Conservation (phyloP, 2,329 filamentous ascomycete species). For the Onygena corvina region DNA sequence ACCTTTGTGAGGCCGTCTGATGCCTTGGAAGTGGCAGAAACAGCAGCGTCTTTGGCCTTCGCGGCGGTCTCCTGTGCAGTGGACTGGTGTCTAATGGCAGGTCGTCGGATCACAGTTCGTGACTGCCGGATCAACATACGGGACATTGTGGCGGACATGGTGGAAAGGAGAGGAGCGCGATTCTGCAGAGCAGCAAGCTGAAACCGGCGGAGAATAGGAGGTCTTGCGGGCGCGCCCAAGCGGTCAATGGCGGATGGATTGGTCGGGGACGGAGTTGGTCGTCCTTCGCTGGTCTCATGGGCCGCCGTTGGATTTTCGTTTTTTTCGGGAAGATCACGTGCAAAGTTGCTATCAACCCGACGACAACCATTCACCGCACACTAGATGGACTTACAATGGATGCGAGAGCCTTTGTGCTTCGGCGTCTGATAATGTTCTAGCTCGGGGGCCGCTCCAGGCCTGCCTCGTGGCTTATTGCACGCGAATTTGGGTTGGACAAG, state of each 20-base stretch:
- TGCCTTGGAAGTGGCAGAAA: constrained; percentile 47
- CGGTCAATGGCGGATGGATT: constrained; percentile 29
- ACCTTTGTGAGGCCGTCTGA: constrained; percentile 73
- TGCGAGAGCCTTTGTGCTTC: too few relatives aligned
- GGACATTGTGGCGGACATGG: constrained; percentile 34
- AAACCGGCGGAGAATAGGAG: constrained; percentile 20
- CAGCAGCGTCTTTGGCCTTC: constrained; percentile 34
- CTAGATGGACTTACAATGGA: neutral
- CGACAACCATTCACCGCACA: neutral
- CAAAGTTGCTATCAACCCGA: too few relatives aligned
- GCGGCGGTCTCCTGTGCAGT: constrained; percentile 35
- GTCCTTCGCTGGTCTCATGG: neutral
- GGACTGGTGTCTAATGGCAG: constrained; percentile 37
- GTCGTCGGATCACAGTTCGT: constrained; percentile 36
- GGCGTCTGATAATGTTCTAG: neutral
- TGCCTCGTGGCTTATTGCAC: neutral
- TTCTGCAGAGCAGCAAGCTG: constrained; percentile 5
- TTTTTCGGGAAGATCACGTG: constrained; percentile 1
- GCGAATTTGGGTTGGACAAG: neutral
- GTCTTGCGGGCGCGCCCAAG: constrained; percentile 23
- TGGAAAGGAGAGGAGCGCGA: constrained; percentile 19
- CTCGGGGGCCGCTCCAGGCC: neutral
- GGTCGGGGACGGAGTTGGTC: neutral
- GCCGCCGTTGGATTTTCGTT: neutral
- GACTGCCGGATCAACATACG: constrained; percentile 38